These are phyloP conservation scores for Monsonia emarginata DNA, from an alignment of 441 rosid species.

Conservation along the genomic window DNA sequence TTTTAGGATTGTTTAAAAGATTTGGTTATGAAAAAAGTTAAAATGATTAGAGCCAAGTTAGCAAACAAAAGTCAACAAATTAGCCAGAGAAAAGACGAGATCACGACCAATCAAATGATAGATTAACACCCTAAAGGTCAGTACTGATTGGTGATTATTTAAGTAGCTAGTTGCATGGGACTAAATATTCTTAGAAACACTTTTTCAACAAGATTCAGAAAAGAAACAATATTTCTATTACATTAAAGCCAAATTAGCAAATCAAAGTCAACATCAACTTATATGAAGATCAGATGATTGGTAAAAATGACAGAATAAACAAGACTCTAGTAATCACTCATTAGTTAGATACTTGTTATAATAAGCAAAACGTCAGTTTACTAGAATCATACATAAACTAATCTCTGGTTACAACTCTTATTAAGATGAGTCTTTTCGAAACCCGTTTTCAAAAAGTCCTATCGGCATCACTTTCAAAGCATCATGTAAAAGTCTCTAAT, in stretches of 20 bases:
- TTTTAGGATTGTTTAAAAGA: background rate
- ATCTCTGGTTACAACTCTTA: no score
- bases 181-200: background rate
- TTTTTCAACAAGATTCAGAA: background rate
- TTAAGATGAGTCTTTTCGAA: no score
- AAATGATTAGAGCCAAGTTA: background rate
- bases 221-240: background rate
- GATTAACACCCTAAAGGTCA: conserved; percentile 5
- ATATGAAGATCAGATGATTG: background rate
- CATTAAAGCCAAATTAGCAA: background rate
- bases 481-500: no score
- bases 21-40: conserved; percentile 1
- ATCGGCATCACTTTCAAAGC: no score
- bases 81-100: background rate
- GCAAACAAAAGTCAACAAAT: conserved; percentile 2
- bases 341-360: background rate
- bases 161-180: background rate
- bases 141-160: background rate
- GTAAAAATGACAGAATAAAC: no score
- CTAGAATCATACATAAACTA: no score
- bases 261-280: background rate
- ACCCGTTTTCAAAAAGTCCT: no score
- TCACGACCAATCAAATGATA: conserved; percentile 5
- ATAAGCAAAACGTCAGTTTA: no score
- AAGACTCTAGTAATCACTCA: no score